Evolutionary conservation across 805 yeast genomes (phyloP), one percentile per base, ranked within the genome.

Genomic region (Metschnikowia aberdeeniae): DNA sequence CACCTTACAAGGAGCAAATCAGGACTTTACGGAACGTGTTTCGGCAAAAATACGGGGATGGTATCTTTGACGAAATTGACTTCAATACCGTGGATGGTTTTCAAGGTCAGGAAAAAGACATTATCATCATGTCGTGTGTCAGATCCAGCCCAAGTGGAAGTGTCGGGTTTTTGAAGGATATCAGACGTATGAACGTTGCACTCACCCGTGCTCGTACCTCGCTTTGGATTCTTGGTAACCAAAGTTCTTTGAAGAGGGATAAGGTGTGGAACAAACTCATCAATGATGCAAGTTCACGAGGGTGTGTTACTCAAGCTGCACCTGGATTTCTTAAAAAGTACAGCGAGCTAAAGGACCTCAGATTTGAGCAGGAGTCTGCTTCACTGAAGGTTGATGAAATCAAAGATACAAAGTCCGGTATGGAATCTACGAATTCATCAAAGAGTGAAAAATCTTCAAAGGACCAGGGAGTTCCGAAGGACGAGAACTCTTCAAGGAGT

Each of bases 51-150:
- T 85, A 77, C 57, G 98, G 98, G 9, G 68, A 68, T 2, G 58
- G 68, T 3, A 84, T 92, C 29, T 62, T 76, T 14, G 73, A 77
- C 27, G 82, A 78, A 43, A 80, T 95, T 40, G 95, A 87, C 59
- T 89, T 93, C 67, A 89, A 90, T 59, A 89, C 99, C 0, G 89
- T 93, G 49, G 99, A 93, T 74, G 99, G 98, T 1, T 93, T 90
- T 62, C 99, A 89, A 69, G 97, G 96, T 52, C 98, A 93, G 64
- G 99, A 93, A 61, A 93, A 92, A 63, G 97, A 92, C 51, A 80
- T 93, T 38, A 88, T 93, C 50, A 78, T 93, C 40, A 84, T 93
- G 73, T 89, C 98, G 0, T 92, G 98, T 78, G 99, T 93, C 4
- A 78, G 99, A 57, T 96, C 98, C 0, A 72, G 75, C 49, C 84